Conservation (phyloP, 495 filamentous ascomycete species). For the Annulohypoxylon moriforme region DNA sequence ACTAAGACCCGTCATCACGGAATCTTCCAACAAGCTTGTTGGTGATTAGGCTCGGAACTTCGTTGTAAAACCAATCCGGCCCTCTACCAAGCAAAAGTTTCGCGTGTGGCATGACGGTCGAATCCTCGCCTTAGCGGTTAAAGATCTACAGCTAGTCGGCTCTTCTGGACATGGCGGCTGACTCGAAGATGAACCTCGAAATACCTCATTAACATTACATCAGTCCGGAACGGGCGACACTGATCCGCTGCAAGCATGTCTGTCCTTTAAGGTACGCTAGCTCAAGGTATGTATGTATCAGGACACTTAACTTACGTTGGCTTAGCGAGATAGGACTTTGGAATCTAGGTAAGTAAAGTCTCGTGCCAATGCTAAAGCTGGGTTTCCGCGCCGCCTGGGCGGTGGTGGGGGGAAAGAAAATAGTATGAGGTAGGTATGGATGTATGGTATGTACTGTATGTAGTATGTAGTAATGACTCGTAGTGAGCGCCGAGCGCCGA, state of each 20-base stretch:
- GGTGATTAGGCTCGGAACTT: constrained; percentile 17
- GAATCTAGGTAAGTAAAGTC: constrained; percentile 8
- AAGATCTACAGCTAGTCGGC: constrained; percentile 25
- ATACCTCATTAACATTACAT: constrained; percentile 39
- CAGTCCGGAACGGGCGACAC: constrained; percentile 34
- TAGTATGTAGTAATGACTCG: constrained; percentile 28
- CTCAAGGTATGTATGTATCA: background rate
- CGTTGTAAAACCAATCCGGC: constrained; percentile 28
- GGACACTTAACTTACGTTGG: background rate
- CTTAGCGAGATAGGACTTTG: constrained; percentile 14
- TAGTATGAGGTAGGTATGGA: background rate
- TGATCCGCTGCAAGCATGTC: constrained; percentile 24
- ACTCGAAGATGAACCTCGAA: constrained; percentile 34
- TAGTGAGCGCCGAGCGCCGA: constrained; percentile 36
- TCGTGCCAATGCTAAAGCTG: constrained; percentile 26
- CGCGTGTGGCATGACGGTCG: constrained; percentile 19
- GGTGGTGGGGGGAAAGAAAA: constrained; percentile 6
- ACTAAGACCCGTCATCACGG: constrained; percentile 32
- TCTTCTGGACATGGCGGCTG: constrained; percentile 35
- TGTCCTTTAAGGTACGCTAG: constrained; percentile 2
- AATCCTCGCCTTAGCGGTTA: constrained; percentile 27
- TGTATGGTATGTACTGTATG: background rate
- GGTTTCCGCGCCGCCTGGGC: constrained; percentile 14
- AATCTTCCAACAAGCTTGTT: constrained; percentile 15
- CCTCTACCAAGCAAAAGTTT: constrained; percentile 22